Evolutionary conservation across 2,329 filamentous ascomycete genomes (phyloP).

Genomic region (Nigrograna mackinnonii): DNA sequence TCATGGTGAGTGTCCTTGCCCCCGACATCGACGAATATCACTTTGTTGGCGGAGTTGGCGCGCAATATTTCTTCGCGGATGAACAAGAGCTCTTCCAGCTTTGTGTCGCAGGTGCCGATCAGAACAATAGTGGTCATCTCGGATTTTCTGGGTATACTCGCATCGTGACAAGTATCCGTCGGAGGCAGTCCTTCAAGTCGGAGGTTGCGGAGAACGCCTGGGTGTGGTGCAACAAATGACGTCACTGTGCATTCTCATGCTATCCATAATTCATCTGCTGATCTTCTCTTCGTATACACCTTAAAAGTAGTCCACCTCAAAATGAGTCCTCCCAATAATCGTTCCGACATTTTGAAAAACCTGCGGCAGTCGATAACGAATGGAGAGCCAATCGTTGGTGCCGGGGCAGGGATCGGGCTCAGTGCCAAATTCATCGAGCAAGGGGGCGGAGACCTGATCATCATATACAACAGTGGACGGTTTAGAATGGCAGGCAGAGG

Average conservation of each 20-base stretch:
- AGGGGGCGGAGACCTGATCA: constrained; percentile 70
- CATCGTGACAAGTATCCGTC: constrained; percentile 43
- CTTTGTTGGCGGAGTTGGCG: constrained; percentile 21
- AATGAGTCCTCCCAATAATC: not conserved
- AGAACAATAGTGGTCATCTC: constrained; percentile 54
- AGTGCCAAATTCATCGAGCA: constrained; percentile 72
- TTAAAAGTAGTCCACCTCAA: not conserved
- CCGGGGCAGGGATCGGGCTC: constrained; percentile 70
- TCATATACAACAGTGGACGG: constrained; percentile 73
- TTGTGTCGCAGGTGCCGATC: constrained; percentile 68
- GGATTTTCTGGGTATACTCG: not conserved
- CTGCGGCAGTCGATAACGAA: constrained; percentile 59
- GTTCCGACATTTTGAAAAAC: constrained; percentile 49
- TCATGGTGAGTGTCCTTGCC: not conserved
- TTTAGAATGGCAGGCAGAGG: constrained; percentile 75
- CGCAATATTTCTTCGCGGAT: constrained; percentile 52
- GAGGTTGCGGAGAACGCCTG: not conserved
- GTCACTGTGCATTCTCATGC: not conserved
- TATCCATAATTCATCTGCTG: not conserved
- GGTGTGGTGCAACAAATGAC: not conserved
- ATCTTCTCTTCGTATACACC: not conserved
- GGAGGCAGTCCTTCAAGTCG: no score
- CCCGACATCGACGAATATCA: not conserved
- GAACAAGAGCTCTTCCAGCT: constrained; percentile 62
- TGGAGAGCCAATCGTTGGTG: constrained; percentile 67